A percentile compares a stretch with the other conserved stretches of the same genome.
Evolutionary conservation across 257 asterid species (phyloP).

Genomic region (Catharanthus roseus): DNA sequence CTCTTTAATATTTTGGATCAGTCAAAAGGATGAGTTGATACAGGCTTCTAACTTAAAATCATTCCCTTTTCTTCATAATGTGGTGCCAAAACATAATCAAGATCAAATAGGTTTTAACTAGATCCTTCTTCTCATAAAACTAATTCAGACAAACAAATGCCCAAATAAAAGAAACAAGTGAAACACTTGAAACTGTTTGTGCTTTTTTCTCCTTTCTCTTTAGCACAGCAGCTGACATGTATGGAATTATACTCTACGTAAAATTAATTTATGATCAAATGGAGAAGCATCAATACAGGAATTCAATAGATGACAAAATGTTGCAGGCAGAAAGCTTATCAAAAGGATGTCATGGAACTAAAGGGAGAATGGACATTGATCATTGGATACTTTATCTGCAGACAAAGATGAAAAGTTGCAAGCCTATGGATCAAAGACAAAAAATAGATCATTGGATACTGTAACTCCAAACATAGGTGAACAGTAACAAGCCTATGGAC

Average conservation of each 20-base stretch:
- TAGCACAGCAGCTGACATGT: not conserved
- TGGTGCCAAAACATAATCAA: not conserved
- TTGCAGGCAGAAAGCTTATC: not conserved
- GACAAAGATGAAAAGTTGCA: too few relatives aligned
- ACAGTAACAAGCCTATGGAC: too few relatives aligned
- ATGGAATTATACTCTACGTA: not conserved
- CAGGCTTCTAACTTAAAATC: not conserved
- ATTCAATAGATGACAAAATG: not conserved
- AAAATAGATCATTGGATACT: too few relatives aligned
- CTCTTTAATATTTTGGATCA: not conserved
- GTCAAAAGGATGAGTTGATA: not conserved
- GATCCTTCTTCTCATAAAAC: not conserved
- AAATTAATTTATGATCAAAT: not conserved
- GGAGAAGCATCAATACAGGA: not conserved
- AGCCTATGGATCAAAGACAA: too few relatives aligned
- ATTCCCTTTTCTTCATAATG: not conserved
- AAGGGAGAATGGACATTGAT: not conserved
- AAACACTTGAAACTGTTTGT: not conserved
- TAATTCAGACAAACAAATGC: not conserved
- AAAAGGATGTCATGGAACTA: not conserved
- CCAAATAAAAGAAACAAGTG: not conserved
- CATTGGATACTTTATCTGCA: not conserved
- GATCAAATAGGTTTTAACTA: not conserved
- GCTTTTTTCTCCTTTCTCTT: not conserved
- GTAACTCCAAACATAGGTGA: too few relatives aligned